Evolutionary conservation across 1,139 yeast species (phyloP).

Genomic region (Taphrina flavorubra): DNA sequence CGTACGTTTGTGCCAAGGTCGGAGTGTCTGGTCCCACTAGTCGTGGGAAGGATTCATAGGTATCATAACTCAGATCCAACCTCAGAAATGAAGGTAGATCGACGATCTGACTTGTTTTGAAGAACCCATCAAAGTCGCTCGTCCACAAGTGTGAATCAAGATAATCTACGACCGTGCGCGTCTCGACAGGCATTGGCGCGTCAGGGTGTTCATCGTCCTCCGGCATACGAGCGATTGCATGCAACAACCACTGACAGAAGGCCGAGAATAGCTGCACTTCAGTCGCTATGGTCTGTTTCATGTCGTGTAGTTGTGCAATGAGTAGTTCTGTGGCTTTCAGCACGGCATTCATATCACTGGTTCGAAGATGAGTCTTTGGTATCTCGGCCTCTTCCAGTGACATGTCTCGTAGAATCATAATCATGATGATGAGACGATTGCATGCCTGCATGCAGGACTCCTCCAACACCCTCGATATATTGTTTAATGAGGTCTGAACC

Average conservation of each 20-base stretch:
- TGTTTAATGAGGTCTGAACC: slow-evolving; percentile 60
- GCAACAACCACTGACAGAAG: slow-evolving; percentile 46
- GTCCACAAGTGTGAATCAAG: slow-evolving; percentile 38
- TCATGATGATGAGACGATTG: slow-evolving; percentile 62
- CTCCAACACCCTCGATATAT: slow-evolving; percentile 56
- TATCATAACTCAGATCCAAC: slow-evolving; percentile 2
- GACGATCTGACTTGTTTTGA: background rate
- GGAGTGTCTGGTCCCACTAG: slow-evolving; percentile 5
- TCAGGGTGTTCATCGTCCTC: slow-evolving; percentile 34
- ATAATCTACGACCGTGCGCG: slow-evolving; percentile 42
- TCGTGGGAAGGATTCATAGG: slow-evolving; percentile 8
- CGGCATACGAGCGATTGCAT: slow-evolving; percentile 42
- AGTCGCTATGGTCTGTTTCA: slow-evolving; percentile 24
- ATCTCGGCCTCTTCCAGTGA: background rate
- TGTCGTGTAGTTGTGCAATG: slow-evolving; percentile 35
- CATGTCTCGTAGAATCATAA: slow-evolving; percentile 57
- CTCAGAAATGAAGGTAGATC: background rate
- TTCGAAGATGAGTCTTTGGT: background rate
- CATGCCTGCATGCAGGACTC: slow-evolving; percentile 61
- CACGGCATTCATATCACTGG: slow-evolving; percentile 3
- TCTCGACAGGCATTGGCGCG: slow-evolving; percentile 42
- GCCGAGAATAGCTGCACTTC: slow-evolving; percentile 43
- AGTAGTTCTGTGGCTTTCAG: slow-evolving; percentile 8
- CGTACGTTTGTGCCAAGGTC: slow-evolving; percentile 21
- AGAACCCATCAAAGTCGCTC: slow-evolving; percentile 11